These are phyloP conservation scores for Raddia distichophylla DNA, from an alignment of 176 grass and related monocot genomes.

Conservation along the genomic window DNA sequence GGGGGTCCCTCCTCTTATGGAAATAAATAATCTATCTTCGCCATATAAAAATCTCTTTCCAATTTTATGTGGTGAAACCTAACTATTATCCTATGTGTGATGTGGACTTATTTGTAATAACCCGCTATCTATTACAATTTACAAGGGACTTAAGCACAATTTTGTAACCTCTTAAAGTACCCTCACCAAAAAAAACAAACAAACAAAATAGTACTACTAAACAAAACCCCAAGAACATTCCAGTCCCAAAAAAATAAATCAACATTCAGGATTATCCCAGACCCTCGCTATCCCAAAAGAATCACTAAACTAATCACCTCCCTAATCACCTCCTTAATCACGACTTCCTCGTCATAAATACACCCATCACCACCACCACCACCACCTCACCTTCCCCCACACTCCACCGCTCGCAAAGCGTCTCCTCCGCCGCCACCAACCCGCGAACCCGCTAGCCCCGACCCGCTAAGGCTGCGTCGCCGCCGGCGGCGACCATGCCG, in stretches of 20 bases:
- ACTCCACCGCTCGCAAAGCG: background rate
- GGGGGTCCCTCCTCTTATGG: too few relatives aligned
- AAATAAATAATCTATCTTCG: too few relatives aligned
- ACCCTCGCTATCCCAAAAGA: background rate
- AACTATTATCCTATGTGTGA: too few relatives aligned
- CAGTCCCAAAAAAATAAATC: constrained; percentile 1
- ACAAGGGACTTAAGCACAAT: background rate
- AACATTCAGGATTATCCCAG: constrained; percentile 6
- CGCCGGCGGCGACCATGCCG: constrained; percentile 60
- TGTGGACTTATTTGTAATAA: background rate
- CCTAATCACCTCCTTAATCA: constrained; percentile 23
- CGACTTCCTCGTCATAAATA: constrained; percentile 30
- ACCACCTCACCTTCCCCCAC: background rate
- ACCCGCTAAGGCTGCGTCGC: constrained; percentile 3
- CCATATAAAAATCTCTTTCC: too few relatives aligned
- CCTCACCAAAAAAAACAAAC: background rate
- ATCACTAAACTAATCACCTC: constrained; percentile 19
- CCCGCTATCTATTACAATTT: background rate
- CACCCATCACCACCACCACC: background rate
- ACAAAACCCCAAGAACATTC: constrained; percentile 47
- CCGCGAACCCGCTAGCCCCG: background rate
- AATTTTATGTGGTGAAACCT: too few relatives aligned
- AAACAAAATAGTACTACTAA: background rate
- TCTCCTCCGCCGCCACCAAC: background rate
- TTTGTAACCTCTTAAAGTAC: background rate